These are phyloP conservation scores for Murraya paniculata DNA, from an alignment of 345 rosid species.

Conservation along the genomic window DNA sequence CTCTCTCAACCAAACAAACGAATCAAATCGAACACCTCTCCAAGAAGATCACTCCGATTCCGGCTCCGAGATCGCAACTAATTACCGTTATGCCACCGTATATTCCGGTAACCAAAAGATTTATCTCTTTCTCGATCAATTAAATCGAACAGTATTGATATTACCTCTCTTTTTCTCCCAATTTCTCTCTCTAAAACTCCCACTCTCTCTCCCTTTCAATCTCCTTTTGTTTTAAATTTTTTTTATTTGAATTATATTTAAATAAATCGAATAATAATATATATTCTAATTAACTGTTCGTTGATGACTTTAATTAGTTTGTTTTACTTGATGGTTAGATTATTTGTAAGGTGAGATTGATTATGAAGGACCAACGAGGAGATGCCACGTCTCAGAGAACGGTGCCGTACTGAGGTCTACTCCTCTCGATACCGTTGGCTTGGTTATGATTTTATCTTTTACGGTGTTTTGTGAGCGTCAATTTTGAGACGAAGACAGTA, in stretches of 20 bases:
- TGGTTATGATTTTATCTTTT: background rate
- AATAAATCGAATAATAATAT: background rate
- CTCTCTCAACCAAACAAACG: slow-evolving; percentile 2
- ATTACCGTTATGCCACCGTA: slow-evolving; percentile 28
- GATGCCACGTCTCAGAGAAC: slow-evolving; percentile 20
- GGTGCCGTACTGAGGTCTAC: slow-evolving; percentile 12
- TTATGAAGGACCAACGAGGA: slow-evolving; percentile 6
- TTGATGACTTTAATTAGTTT: slow-evolving; percentile 17
- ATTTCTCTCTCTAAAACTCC: slow-evolving; percentile 22
- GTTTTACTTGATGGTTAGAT: slow-evolving; percentile 1
- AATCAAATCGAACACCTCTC: slow-evolving; percentile 11
- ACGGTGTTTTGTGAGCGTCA: slow-evolving; percentile 13
- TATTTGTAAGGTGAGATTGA: background rate
- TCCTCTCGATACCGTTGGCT: slow-evolving; percentile 23
- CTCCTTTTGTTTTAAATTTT: background rate
- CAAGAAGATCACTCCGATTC: slow-evolving; percentile 4
- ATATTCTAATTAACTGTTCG: slow-evolving; percentile 16
- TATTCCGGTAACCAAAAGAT: slow-evolving; percentile 30
- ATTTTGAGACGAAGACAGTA: background rate
- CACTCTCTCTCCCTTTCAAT: slow-evolving; percentile 21
- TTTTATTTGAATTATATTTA: no score
- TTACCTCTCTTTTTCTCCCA: background rate
- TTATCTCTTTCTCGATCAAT: slow-evolving; percentile 14
- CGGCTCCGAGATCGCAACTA: slow-evolving; percentile 29
- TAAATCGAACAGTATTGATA: slow-evolving; percentile 21